Evolutionary conservation across 1,284 basidiomycete genomes (phyloP), one percentile per base, ranked within the genome.

Genomic region (Puccinia polysora): DNA sequence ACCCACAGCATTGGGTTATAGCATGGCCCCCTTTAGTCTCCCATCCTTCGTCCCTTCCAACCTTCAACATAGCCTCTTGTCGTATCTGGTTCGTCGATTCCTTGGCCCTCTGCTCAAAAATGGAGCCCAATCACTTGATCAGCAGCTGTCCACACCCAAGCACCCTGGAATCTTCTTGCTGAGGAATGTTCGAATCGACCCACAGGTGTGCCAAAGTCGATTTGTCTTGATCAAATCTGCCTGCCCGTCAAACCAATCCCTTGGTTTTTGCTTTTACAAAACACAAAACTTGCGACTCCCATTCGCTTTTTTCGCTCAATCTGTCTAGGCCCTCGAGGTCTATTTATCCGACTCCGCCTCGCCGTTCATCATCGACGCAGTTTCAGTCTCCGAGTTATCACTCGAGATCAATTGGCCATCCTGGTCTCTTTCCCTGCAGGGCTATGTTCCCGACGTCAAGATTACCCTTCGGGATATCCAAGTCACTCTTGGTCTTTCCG

Each of bases 401-500:
- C 56, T 70, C 18, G 45, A 50, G 38, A 70, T 70, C 40, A 58
- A 70, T 32, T 70, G 68, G 68, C 68, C 68, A 40, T 50, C 68
- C 40, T 70, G 68, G 68, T 70, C 68, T 28, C 52, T 70, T 25
- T 62, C 68, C 25, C 58, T 58, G 43, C 45, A 60, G 40, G 58
- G 58, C 25, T 70, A 70, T 59, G 68, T 70, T 5, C 68, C 68
- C 34, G 47, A 58, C 34, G 56, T 70, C 68, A 62, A 70, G 25
- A 30, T 70, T 18, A 45, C 20, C 28, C 14, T 53, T 4, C 15
- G 53, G 25, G 68, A 36, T 36, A 50, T 70, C 38, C 43, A 60
- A 40, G 30, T 70, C 20, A 59, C 36, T 15, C 47, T 70, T 12
- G 68, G 34, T 34, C 14, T 70, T 12, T 53, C 68, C 40, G 56